Conservation (phyloP, 2,329 filamentous ascomycete genomes). For the Aspergillus oerlinghausenensis region DNA sequence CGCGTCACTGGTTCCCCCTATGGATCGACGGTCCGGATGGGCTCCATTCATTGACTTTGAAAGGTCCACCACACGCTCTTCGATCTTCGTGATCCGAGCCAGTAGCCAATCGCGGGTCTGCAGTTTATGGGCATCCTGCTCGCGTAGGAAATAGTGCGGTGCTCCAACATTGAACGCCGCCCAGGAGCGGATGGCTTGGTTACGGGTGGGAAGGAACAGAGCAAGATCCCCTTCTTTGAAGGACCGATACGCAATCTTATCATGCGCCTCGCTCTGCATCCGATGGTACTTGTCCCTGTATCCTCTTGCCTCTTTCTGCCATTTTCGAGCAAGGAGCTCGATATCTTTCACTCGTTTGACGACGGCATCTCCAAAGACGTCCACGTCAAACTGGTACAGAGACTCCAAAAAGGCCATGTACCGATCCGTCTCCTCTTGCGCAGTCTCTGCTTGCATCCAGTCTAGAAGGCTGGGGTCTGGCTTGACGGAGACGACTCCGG, state of each 20-base stretch:
- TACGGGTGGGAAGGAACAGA: constrained; percentile 87
- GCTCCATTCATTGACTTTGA: constrained; percentile 66
- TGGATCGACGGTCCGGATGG: constrained; percentile 49
- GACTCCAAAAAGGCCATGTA: constrained; percentile 71
- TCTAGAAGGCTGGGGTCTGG: constrained; percentile 69
- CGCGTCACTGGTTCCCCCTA: constrained; percentile 49
- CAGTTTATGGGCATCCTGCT: constrained; percentile 83
- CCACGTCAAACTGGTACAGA: constrained; percentile 74
- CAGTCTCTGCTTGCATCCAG: constrained; percentile 71
- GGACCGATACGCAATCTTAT: constrained; percentile 91
- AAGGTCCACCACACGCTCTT: constrained; percentile 89
- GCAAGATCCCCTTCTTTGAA: constrained; percentile 97
- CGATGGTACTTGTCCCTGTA: constrained; percentile 84
- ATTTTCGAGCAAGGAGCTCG: constrained; percentile 87
- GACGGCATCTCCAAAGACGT: constrained; percentile 77
- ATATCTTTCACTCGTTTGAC: constrained; percentile 89
- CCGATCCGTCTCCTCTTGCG: constrained; percentile 63
- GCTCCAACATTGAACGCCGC: constrained; percentile 97
- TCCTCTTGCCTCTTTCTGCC: constrained; percentile 79
- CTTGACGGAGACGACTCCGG: constrained; percentile 32
- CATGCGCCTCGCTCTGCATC: constrained; percentile 78
- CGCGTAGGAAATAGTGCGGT: constrained; percentile 92
- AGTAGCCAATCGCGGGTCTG: constrained; percentile 91
- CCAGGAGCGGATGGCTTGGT: constrained; percentile 92
- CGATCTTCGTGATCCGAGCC: constrained; percentile 82